Percentiles rank a stretch among this genome's conserved stretches.
These are phyloP conservation scores for Acanthochlamys bracteata DNA, from an alignment of 106 monocot genomes.

Conservation along the genomic window DNA sequence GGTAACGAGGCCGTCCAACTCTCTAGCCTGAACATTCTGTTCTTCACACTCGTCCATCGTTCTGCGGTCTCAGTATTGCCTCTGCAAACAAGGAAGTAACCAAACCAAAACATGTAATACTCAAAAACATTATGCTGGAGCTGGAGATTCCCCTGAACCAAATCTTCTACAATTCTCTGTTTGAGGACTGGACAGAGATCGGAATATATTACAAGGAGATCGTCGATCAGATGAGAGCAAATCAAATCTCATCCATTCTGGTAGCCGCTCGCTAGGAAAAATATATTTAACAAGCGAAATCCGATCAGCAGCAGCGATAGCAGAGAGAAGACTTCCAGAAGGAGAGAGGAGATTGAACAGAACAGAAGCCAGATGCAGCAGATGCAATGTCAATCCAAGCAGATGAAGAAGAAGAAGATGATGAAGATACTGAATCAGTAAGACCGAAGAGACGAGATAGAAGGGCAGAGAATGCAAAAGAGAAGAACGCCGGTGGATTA, in stretches of 20 bases:
- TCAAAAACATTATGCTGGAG: slow-evolving; percentile 73
- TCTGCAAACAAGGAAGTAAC: slow-evolving; percentile 69
- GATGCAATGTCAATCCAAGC: slow-evolving; percentile 54
- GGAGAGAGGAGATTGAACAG: slow-evolving; percentile 63
- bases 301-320: slow-evolving; percentile 49
- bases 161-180: slow-evolving; percentile 34
- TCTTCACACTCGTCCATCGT: slow-evolving; percentile 12
- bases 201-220: slow-evolving; percentile 14
- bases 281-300: slow-evolving; percentile 43
- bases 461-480: slow-evolving; percentile 64
- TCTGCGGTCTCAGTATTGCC: slow-evolving; percentile 29
- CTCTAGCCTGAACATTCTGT: slow-evolving; percentile 35
- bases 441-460: slow-evolving; percentile 78
- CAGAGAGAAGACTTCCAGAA: slow-evolving; percentile 37
- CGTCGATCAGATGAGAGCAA: slow-evolving; percentile 9
- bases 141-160: slow-evolving; percentile 23
- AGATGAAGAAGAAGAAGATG: slow-evolving; percentile 8
- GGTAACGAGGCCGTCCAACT: slow-evolving; percentile 63
- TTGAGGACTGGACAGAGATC: slow-evolving; percentile 55
- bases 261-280: slow-evolving; percentile 72
- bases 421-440: slow-evolving; percentile 25
- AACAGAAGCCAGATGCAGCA: slow-evolving; percentile 17
- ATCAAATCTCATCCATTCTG: slow-evolving; percentile 67
- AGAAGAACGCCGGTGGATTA: slow-evolving; percentile 70
- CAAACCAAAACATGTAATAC: slow-evolving; percentile 94